A percentile compares a stretch with the other conserved stretches of the same genome.
Evolutionary conservation across 306 rosid genomes (phyloP).

Genomic region (Cicer arietinum): DNA sequence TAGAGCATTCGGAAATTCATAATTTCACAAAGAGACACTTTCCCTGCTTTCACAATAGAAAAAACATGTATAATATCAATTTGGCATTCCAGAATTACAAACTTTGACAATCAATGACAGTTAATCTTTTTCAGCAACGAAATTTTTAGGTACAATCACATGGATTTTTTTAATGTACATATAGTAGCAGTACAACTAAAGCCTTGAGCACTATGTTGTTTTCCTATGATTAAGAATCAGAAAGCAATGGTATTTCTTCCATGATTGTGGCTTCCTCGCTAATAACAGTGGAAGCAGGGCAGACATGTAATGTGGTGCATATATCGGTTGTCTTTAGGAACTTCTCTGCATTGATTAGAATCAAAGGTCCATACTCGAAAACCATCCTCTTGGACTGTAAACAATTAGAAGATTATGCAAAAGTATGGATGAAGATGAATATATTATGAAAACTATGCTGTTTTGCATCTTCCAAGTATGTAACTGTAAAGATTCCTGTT

Average conservation of each 20-base stretch:
- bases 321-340: conserved; percentile 68
- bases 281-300: conserved; percentile 44
- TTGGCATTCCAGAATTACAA: conserved; percentile 16
- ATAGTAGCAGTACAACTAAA: conserved; percentile 19
- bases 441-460: neutral
- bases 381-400: conserved; percentile 87
- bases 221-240: conserved; percentile 51
- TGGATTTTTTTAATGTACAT: neutral
- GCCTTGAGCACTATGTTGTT: conserved; percentile 9
- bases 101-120: neutral
- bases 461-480: neutral
- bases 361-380: conserved; percentile 74
- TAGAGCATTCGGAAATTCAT: neutral
- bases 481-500: neutral
- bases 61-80: neutral
- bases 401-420: neutral
- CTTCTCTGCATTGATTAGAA: conserved; percentile 73
- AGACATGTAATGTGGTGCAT: conserved; percentile 73
- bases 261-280: conserved; percentile 39
- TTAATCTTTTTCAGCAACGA: neutral
- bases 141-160: conserved; percentile 21
- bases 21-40: neutral
- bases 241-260: conserved; percentile 38
- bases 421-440: neutral
- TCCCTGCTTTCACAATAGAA: conserved; percentile 11